phyloP scores from a whole-genome alignment of 2,329 filamentous ascomycete genomes.

The Venturia oleaginea region DNA sequence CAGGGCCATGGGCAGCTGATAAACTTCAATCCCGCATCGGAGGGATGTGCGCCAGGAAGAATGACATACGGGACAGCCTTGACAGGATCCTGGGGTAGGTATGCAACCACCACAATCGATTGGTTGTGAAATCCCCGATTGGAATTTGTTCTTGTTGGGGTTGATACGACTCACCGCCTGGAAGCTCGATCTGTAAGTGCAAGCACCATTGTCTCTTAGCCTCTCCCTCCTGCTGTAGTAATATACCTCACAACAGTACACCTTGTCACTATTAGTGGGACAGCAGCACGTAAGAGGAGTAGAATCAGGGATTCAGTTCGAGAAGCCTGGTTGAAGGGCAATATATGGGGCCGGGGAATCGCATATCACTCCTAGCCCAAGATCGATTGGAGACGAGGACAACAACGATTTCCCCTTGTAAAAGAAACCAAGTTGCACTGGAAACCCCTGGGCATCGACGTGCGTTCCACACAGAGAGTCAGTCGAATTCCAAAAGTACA shows the following conservation, averaged over 20 bases:
- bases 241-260: not conserved
- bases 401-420: not conserved
- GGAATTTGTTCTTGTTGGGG: not conserved
- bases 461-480: not conserved
- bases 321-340: not conserved
- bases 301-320: not conserved
- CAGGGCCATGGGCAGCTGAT: not conserved
- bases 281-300: not conserved
- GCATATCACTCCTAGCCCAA: not conserved
- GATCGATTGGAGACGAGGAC: not conserved
- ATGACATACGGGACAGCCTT: not conserved
- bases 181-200: not conserved
- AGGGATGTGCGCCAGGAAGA: conserved; percentile 2
- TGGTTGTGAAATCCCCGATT: not conserved
- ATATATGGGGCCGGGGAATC: not conserved
- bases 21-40: not conserved
- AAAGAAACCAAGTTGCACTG: not conserved
- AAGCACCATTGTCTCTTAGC: not conserved
- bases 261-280: not conserved
- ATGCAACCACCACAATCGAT: not conserved
- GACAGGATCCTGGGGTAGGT: not conserved
- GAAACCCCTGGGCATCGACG: not conserved
- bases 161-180: not conserved
- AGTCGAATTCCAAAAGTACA: not conserved
- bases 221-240: not conserved